Percentiles rank a stretch among this genome's conserved stretches.
Evolutionary conservation across 2,329 filamentous ascomycete genomes (phyloP).

Genomic region (Monilinia vaccinii-corymbosi): DNA sequence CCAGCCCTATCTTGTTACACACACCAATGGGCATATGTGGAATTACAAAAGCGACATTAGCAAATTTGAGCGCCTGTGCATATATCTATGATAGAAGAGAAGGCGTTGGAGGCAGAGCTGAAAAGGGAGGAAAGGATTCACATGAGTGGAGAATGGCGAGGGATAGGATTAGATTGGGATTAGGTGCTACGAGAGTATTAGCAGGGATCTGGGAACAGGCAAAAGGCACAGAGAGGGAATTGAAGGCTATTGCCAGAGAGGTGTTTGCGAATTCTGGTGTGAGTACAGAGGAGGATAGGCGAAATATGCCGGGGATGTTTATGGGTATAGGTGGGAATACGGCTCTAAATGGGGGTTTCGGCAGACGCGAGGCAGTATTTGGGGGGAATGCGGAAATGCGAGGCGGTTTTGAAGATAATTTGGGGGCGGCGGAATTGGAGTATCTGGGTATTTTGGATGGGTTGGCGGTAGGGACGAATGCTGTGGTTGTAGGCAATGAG

Average conservation of each 20-base stretch:
- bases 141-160: conserved; percentile 36
- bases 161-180: conserved; percentile 48
- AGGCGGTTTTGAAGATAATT: neutral
- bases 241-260: conserved; percentile 17
- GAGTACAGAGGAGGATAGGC: neutral
- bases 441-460: neutral
- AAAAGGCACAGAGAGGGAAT: conserved; percentile 42
- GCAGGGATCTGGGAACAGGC: conserved; percentile 49
- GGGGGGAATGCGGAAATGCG: neutral
- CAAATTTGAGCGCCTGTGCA: conserved; percentile 52
- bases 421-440: neutral
- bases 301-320: neutral
- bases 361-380: neutral
- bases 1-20: conserved; percentile 44
- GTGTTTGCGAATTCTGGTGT: conserved; percentile 9
- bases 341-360: neutral
- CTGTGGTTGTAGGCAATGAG: neutral
- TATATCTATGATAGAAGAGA: conserved; percentile 30
- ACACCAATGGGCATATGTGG: conserved; percentile 49
- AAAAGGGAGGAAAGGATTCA: conserved; percentile 3
- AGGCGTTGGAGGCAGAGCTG: neutral
- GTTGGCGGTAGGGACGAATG: neutral
- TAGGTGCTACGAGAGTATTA: conserved; percentile 48
- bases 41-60: conserved; percentile 46
- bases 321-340: neutral